phyloP scores from a whole-genome alignment of 148 eudicot genomes.

The Rhododendron mucronatum region DNA sequence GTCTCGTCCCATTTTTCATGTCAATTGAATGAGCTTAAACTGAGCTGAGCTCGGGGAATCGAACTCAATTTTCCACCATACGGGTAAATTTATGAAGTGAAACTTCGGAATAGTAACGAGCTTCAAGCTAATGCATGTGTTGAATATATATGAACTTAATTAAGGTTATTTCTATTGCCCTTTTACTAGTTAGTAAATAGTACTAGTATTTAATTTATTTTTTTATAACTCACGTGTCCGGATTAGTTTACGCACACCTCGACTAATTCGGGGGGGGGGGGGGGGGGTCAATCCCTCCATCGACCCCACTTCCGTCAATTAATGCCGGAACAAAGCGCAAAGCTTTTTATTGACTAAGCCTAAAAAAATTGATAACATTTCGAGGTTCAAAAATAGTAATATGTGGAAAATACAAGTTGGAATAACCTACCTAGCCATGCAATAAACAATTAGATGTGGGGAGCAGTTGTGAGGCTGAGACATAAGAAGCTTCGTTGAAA shows the following conservation, averaged over 20 bases:
- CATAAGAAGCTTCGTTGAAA: neutral
- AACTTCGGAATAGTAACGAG: neutral
- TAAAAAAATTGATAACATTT: neutral
- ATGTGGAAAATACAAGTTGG: neutral
- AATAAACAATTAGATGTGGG: neutral
- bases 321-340: neutral
- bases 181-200: too few relatives aligned
- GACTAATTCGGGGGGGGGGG: accelerated
- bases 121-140: neutral
- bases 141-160: neutral
- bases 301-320: too few relatives aligned
- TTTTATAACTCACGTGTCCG: too few relatives aligned
- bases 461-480: neutral
- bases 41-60: neutral
- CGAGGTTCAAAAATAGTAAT: neutral
- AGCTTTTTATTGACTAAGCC: neutral
- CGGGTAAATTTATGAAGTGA: neutral
- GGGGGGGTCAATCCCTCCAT: neutral
- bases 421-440: neutral
- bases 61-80: neutral
- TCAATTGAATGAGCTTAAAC: neutral
- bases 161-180: too few relatives aligned
- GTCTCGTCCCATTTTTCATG: neutral
- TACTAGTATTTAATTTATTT: too few relatives aligned
- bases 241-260: too few relatives aligned